Conservation (phyloP, 2,329 filamentous ascomycete genomes). For the Alternaria alternata region DNA sequence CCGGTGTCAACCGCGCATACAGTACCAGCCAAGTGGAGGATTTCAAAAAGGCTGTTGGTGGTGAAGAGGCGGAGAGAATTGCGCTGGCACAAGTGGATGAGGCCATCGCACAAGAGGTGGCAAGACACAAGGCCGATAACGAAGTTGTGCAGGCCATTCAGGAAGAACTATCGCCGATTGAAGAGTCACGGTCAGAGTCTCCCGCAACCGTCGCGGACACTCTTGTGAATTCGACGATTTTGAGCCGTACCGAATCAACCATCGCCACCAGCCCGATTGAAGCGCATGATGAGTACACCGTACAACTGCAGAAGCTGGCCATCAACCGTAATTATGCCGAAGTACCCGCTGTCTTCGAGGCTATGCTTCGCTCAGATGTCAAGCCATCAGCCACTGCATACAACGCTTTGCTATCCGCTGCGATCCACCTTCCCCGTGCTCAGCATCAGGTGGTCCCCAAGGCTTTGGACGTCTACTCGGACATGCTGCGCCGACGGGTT, state of each 20-base stretch:
- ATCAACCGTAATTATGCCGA: conserved; percentile 79
- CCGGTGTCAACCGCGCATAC: conserved; percentile 58
- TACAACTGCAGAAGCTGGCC: conserved; percentile 78
- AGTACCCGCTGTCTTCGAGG: conserved; percentile 89
- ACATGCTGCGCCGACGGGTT: conserved; percentile 90
- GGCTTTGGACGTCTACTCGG: conserved; percentile 91
- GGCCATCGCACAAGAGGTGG: conserved; percentile 80
- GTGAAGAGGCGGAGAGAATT: conserved; percentile 58
- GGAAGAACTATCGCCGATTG: conserved; percentile 39
- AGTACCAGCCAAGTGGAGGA: conserved; percentile 67
- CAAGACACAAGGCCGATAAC: conserved; percentile 63
- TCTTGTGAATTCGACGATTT: conserved; percentile 35
- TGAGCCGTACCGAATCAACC: conserved; percentile 52
- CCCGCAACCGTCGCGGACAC: conserved; percentile 42
- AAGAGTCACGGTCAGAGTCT: conserved; percentile 43
- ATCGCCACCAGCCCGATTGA: conserved; percentile 68
- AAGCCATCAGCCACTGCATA: conserved; percentile 86
- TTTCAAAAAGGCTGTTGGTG: conserved; percentile 63
- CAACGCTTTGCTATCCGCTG: conserved; percentile 86
- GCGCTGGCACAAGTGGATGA: conserved; percentile 85
- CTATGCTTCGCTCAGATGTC: conserved; percentile 83
- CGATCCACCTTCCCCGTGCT: conserved; percentile 80
- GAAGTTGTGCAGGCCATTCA: conserved; percentile 49
- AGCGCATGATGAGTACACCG: conserved; percentile 74
- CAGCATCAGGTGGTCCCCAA: conserved; percentile 87